Evolutionary conservation across 495 filamentous ascomycete species (phyloP).

Genomic region (Neurospora sp.): DNA sequence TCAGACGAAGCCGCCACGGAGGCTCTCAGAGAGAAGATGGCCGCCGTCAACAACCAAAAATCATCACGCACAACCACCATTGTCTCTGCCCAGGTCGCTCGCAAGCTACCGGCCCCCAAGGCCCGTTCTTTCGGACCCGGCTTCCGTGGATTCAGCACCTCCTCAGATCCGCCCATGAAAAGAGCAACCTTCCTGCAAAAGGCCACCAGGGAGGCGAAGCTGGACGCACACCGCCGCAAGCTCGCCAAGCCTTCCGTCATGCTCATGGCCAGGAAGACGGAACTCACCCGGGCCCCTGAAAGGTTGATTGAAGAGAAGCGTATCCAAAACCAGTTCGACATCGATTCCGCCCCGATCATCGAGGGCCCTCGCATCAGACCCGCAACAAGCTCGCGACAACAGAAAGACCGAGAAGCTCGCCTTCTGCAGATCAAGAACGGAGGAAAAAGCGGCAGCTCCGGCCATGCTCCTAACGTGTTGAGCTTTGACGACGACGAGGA

Average conservation of each 20-base stretch:
- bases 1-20: slow-evolving; percentile 38
- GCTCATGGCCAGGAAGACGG: slow-evolving; percentile 11
- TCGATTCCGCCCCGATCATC: slow-evolving; percentile 1
- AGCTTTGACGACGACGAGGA: slow-evolving; percentile 15
- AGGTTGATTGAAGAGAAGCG: slow-evolving; percentile 26
- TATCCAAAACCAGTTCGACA: slow-evolving; percentile 17
- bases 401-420: slow-evolving; percentile 14
- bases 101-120: slow-evolving; percentile 7
- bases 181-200: slow-evolving; percentile 9
- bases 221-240: slow-evolving; percentile 9
- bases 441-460: background rate
- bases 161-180: slow-evolving; percentile 1
- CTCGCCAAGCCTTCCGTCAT: slow-evolving; percentile 15
- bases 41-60: slow-evolving; percentile 19
- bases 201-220: slow-evolving; percentile 2
- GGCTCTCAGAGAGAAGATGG: slow-evolving; percentile 24
- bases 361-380: background rate
- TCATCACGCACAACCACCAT: slow-evolving; percentile 18
- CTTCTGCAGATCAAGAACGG: slow-evolving; percentile 18
- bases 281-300: slow-evolving; percentile 26
- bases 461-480: slow-evolving; percentile 4
- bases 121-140: background rate
- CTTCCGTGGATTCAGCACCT: background rate
- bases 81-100: slow-evolving; percentile 11
- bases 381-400: background rate